Evolutionary conservation across 192 early-diverging fungal species (phyloP).

Genomic region (Podila verticillata): DNA sequence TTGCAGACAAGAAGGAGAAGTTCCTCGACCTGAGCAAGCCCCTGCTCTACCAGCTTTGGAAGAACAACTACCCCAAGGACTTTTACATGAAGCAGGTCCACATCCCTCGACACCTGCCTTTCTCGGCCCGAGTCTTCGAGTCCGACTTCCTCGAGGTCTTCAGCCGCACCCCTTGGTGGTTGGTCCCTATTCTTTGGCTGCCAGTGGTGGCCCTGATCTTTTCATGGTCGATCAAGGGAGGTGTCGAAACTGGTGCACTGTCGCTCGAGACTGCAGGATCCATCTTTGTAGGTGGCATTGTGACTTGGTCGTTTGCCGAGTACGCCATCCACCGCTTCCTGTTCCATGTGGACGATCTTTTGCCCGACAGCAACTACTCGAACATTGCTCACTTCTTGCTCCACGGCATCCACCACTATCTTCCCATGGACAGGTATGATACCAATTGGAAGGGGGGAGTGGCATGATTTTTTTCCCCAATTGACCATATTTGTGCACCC

Average conservation of each 20-base stretch:
- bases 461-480: constrained; percentile 15
- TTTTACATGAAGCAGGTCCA: constrained; percentile 91
- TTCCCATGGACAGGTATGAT: constrained; percentile 90
- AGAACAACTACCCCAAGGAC: constrained; percentile 73
- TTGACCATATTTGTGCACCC: background rate
- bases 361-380: constrained; percentile 81
- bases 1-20: constrained; percentile 43
- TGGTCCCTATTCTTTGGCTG: constrained; percentile 85
- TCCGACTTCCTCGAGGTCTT: constrained; percentile 80
- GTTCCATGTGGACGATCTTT: constrained; percentile 86
- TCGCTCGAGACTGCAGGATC: constrained; percentile 46
- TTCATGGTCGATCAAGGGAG: constrained; percentile 51
- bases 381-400: constrained; percentile 85
- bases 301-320: constrained; percentile 87
- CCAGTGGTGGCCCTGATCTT: constrained; percentile 66
- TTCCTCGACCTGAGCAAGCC: constrained; percentile 88
- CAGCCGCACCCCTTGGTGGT: constrained; percentile 87
- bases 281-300: constrained; percentile 71
- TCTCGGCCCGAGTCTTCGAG: constrained; percentile 85
- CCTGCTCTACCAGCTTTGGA: constrained; percentile 82
- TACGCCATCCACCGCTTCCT: constrained; percentile 90
- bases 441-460: background rate
- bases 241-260: constrained; percentile 35
- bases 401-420: constrained; percentile 94
- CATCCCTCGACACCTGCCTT: constrained; percentile 79